Evolutionary conservation across 1,139 yeast genomes (phyloP).

Genomic region (Magnusiomyces suaveolens): DNA sequence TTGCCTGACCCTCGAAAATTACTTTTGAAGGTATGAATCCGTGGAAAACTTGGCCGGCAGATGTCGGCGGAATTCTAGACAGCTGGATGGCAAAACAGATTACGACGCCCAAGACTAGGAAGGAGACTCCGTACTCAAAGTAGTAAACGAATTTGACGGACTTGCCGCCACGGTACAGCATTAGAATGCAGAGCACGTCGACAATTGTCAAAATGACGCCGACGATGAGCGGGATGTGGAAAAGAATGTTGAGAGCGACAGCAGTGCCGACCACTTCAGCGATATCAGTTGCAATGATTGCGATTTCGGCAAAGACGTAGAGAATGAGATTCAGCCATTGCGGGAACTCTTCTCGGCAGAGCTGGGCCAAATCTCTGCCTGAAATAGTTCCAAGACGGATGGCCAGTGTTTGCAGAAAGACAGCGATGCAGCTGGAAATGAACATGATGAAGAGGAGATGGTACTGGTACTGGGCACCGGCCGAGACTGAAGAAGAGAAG

Average conservation of each 20-base stretch:
- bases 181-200: constrained; percentile 73
- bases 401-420: constrained; percentile 71
- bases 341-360: constrained; percentile 70
- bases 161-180: constrained; percentile 85
- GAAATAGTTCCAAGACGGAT: constrained; percentile 85
- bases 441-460: constrained; percentile 71
- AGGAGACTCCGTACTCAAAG: constrained; percentile 73
- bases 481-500: constrained; percentile 89
- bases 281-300: constrained; percentile 84
- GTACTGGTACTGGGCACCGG: constrained; percentile 82
- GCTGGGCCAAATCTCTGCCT: constrained; percentile 80
- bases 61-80: constrained; percentile 44
- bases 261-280: constrained; percentile 96
- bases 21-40: constrained; percentile 76
- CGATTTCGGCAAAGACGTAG: constrained; percentile 71
- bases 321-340: constrained; percentile 49
- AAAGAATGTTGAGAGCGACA: constrained; percentile 72
- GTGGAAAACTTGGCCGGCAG: constrained; percentile 43
- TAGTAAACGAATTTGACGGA: constrained; percentile 68
- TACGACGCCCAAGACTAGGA: constrained; percentile 72
- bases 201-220: constrained; percentile 79
- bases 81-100: constrained; percentile 77
- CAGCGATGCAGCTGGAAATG: constrained; percentile 78
- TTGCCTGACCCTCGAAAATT: constrained; percentile 68
- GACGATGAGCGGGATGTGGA: constrained; percentile 60